Conservation (phyloP, 495 filamentous ascomycete genomes). For the Aspergillus asperescens region DNA sequence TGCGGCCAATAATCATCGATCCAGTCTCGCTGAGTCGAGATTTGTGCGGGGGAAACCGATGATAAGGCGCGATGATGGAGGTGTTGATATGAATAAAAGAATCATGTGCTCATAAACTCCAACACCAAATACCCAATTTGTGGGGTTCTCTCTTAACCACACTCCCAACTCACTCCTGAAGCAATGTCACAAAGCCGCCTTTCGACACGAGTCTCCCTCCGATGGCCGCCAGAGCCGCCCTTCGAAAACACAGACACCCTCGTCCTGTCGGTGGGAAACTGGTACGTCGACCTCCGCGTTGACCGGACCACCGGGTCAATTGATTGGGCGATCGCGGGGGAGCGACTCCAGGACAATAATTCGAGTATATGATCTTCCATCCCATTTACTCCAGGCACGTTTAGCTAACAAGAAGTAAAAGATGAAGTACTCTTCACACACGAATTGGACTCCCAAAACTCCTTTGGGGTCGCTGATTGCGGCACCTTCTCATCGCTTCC, state of each 20-base stretch:
- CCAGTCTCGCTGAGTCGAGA: not conserved
- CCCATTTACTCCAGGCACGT: not conserved
- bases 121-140: not conserved
- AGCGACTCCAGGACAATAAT: constrained; percentile 31
- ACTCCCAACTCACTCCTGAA: not conserved
- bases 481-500: constrained; percentile 35
- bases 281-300: constrained; percentile 42
- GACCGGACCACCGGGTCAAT: constrained; percentile 27
- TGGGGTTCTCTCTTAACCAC: too few relatives aligned
- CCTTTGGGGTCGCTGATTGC: constrained; percentile 35
- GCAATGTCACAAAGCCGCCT: constrained; percentile 23
- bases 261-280: constrained; percentile 41
- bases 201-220: constrained; percentile 40
- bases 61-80: not conserved
- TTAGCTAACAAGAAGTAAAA: constrained; percentile 8
- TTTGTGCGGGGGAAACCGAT: constrained; percentile 2
- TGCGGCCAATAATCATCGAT: not conserved
- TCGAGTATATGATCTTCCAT: constrained; percentile 18
- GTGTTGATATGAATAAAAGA: not conserved
- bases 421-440: constrained; percentile 38
- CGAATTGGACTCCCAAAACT: constrained; percentile 37
- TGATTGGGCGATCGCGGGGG: constrained; percentile 42
- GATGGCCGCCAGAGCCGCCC: constrained; percentile 37
- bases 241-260: constrained; percentile 42
- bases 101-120: not conserved